Percentiles rank a stretch among this genome's conserved stretches.
Conservation (phyloP, 2,329 filamentous ascomycete species). For the Ceratocystis variospora region DNA sequence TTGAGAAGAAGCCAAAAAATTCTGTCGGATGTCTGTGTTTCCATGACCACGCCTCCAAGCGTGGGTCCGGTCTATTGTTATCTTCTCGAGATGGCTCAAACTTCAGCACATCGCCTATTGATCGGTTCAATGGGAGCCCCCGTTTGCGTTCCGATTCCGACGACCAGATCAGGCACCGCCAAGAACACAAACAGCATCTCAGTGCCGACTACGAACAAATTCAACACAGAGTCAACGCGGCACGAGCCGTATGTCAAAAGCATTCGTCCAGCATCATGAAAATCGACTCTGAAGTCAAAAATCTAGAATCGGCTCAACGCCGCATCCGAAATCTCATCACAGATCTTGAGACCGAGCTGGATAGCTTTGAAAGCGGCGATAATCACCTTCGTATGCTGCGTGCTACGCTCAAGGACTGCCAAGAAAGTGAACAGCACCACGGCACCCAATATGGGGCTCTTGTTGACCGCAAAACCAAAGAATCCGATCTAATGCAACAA, state of each 20-base stretch:
- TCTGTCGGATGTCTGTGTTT: conserved; percentile 59
- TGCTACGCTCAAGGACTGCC: conserved; percentile 40
- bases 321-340: conserved; percentile 30
- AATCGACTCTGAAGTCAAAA: conserved; percentile 3
- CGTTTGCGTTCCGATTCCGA: conserved; percentile 72
- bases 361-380: conserved; percentile 54
- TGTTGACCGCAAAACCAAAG: conserved; percentile 34
- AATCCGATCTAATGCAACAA: conserved; percentile 21
- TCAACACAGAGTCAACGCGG: conserved; percentile 34
- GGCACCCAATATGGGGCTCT: conserved; percentile 43
- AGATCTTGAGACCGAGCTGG: conserved; percentile 43
- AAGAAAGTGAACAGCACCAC: conserved; percentile 33
- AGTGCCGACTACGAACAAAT: conserved; percentile 40
- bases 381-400: conserved; percentile 48
- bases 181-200: conserved; percentile 39
- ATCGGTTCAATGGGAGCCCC: conserved; percentile 38
- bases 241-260: conserved; percentile 36
- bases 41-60: conserved; percentile 39
- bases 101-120: conserved; percentile 35
- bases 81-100: conserved; percentile 59
- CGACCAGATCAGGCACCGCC: conserved; percentile 45
- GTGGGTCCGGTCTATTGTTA: conserved; percentile 35
- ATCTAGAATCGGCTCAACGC: conserved; percentile 24
- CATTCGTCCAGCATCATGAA: conserved; percentile 36
- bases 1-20: conserved; percentile 48